A percentile compares a stretch with the other conserved stretches of the same genome.
These are phyloP conservation scores for Candida mesenterica DNA, from an alignment of 1,139 yeast species.

Conservation along the genomic window DNA sequence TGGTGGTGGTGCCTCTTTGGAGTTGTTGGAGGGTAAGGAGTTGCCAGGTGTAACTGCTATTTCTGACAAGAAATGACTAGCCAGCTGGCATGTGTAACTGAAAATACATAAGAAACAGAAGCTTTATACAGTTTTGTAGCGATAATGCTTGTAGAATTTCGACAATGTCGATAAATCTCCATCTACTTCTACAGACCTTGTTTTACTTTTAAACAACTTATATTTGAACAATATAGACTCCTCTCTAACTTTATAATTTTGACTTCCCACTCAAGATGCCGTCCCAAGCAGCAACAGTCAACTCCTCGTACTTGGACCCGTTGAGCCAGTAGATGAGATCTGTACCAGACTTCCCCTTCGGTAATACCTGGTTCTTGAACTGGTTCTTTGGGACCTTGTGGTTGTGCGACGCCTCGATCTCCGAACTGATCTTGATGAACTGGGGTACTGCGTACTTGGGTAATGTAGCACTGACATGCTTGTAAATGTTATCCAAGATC, in stretches of 20 bases:
- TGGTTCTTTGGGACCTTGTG: constrained; percentile 82
- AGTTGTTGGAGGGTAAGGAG: constrained; percentile 95
- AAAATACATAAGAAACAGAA: neutral
- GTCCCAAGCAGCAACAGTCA: constrained; percentile 61
- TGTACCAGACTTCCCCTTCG: constrained; percentile 60
- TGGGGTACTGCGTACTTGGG: constrained; percentile 91
- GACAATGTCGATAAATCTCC: no score
- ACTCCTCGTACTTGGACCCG: constrained; percentile 50
- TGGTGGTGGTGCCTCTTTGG: constrained; percentile 99
- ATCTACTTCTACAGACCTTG: no score
- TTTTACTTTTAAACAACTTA: no score
- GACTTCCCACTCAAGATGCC: constrained; percentile 43
- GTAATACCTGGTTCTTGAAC: constrained; percentile 75
- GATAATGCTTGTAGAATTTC: no score
- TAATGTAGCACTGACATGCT: constrained; percentile 45
- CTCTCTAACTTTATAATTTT: constrained; percentile 37
- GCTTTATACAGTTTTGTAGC: no score
- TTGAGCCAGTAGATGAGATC: constrained; percentile 74
- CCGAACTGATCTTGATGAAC: constrained; percentile 65
- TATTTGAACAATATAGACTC: no score
- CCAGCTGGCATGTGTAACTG: neutral
- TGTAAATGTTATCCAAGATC: constrained; percentile 29
- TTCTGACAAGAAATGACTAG: constrained; percentile 56
- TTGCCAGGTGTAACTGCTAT: constrained; percentile 95
- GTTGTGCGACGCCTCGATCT: constrained; percentile 71